These are phyloP conservation scores for Fusarium sambucinum DNA, from an alignment of 2,329 filamentous ascomycete species.

Conservation along the genomic window DNA sequence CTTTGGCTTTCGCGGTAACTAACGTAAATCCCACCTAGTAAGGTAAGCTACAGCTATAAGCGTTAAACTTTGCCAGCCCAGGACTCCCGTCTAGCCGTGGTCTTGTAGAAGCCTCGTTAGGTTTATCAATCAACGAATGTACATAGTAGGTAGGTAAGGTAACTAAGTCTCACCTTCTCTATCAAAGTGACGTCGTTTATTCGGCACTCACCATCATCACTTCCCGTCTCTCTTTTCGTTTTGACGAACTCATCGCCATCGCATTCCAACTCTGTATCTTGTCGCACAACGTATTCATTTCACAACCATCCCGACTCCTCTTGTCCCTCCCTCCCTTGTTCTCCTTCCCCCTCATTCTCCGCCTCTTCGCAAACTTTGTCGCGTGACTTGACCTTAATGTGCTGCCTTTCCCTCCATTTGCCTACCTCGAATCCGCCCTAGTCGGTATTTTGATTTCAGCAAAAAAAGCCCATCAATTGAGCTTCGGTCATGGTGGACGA, in stretches of 20 bases:
- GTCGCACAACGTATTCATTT: slow-evolving; percentile 32
- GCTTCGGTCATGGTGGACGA: slow-evolving; percentile 36
- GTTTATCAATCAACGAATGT: background rate
- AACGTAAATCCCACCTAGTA: background rate
- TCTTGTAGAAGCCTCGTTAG: background rate
- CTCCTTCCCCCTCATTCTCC: slow-evolving; percentile 4
- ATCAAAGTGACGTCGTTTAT: slow-evolving; percentile 36
- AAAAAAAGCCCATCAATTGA: slow-evolving; percentile 15
- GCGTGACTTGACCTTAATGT: slow-evolving; percentile 36
- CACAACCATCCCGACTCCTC: slow-evolving; percentile 4
- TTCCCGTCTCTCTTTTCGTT: slow-evolving; percentile 12
- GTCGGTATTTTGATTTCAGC: slow-evolving; percentile 3
- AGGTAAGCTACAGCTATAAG: background rate
- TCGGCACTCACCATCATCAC: slow-evolving; percentile 12
- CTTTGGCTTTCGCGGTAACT: slow-evolving; percentile 7
- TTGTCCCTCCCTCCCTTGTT: slow-evolving; percentile 13
- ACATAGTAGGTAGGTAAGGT: no score
- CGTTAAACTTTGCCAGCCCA: slow-evolving; percentile 23
- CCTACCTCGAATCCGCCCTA: slow-evolving; percentile 2
- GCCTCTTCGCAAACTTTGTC: slow-evolving; percentile 21
- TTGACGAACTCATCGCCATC: slow-evolving; percentile 32
- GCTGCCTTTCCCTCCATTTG: slow-evolving; percentile 7
- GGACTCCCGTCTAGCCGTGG: slow-evolving; percentile 4
- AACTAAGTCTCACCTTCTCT: slow-evolving; percentile 6
- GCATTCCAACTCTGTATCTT: slow-evolving; percentile 33